Base-by-base conservation (phyloP, 2,329 filamentous ascomycete genomes). In the Thielaviopsis ethacetica region DNA sequence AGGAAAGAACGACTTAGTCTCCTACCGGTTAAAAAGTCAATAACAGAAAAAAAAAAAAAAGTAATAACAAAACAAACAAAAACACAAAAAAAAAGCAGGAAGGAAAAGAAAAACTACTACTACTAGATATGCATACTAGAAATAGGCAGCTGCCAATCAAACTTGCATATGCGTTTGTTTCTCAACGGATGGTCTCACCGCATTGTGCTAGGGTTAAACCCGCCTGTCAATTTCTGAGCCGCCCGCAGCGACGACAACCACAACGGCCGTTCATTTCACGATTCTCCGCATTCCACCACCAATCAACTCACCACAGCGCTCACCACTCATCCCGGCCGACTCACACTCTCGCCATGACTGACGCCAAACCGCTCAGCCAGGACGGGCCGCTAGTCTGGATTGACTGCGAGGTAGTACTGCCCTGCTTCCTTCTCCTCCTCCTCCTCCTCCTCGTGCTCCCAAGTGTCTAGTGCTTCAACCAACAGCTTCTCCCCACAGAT, bases 331-430 rank as follows among this genome's bases (percentile, higher is more conserved):
- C 10, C 7, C 5, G 30, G 10, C 30, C 10, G 30, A 34, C 10
- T 34, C 30, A 34, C 10, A 34, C 30, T 10, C 21, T 17, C 6
- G 3, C 21, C 24, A 30, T 17, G 47, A 27, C 54, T 26, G 21
- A 21, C n/a, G 21, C 51, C 10, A 57, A 5, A 15, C 22, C 21
- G 6, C 41, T 12, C 9, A 49, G 15, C 27, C 17, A 26, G 51
- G 69, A 71, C 59, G 82, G 83, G 63, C 85, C 86, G 9, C 72
- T 94, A 44, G 86, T 94, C 63, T 94, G 89, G 88, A 91, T 95
- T 63, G 89, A 95, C 72, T 79, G 76, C 64, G 77, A 80, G 72
- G 76, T 78, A 54, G 22, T 34, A n/a, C n/a, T n/a, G n/a, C n/a
- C n/a, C n/a, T n/a, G n/a, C n/a, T 49, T 34, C 22, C 26, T 22